Evolutionary conservation across 352 stramenopile species (phyloP), one percentile per base, ranked within the genome.

Genomic region (Phytophthora litchii): DNA sequence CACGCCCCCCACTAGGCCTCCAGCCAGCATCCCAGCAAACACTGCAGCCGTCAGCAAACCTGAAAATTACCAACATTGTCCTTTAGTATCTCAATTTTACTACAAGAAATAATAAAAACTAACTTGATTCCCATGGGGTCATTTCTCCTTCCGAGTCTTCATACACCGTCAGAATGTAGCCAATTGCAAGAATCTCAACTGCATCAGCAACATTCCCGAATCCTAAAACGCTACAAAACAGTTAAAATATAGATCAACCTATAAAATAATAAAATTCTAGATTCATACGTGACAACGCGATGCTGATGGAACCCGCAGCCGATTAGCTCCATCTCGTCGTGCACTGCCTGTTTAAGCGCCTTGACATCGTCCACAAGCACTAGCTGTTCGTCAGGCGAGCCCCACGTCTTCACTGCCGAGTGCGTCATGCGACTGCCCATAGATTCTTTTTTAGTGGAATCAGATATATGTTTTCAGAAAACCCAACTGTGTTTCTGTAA

Each of bases 181-280:
- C 89, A 42, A 96, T 94, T 35, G 83, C 85, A 13, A 97, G 74
- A 57, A 97, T 92, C 69, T 97, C 90, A 13, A 96, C 88, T 2
- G 90, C 90, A 61, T 97, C 90, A 0, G 88, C 86, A 2, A 94
- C 88, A 67, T 97, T 97, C 16, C 83, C 90, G 40, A 88, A 78
- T 0, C 84, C 84, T 40, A 93, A 60, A 54, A 92, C 83, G 14
- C 83, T 92, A 16, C 19, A 52, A 16, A 62, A 75, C 54, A 85
- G 61, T 50, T 67, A 72, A 47, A 63, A 75, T 60, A 31, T 77
- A 61, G 54, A 11, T 66, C n/a, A 54, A 55, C 3, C 14, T 47
- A 44, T 29, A 61, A 38, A 6, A 35, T 9, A 19, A n/a, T 38
- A 14, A 35, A 52, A 1, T 8, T 54, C 27, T 31, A 61, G 32